Conservation (phyloP, 768 basidiomycete genomes). For the Naganishia vaughanmartiniae region DNA sequence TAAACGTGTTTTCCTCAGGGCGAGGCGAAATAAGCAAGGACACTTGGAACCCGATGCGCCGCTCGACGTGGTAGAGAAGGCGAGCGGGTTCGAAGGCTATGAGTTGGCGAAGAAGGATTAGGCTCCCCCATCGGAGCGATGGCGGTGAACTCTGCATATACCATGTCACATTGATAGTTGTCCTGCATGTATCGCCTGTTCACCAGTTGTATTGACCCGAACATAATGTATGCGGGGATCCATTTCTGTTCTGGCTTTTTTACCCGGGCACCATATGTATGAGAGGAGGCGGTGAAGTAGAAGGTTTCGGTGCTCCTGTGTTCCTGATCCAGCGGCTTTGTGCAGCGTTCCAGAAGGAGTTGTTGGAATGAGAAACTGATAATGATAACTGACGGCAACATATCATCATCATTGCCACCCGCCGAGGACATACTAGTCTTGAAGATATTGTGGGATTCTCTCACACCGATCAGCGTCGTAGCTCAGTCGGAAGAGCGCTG, state of each 20-base stretch:
- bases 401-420: no score
- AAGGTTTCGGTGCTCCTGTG: no score
- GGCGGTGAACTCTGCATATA: background rate
- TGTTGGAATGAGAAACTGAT: no score
- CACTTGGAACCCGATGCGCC: constrained; percentile 87
- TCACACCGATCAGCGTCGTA: constrained; percentile 18
- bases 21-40: constrained; percentile 76
- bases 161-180: background rate
- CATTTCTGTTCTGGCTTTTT: no score
- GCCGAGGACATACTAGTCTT: no score
- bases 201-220: background rate
- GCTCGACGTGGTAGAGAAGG: constrained; percentile 72
- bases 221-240: no score
- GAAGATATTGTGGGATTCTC: no score
- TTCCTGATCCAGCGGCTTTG: no score
- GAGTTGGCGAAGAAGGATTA: constrained; percentile 44
- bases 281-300: no score
- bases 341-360: no score
- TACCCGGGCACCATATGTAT: no score
- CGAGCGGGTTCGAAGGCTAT: constrained; percentile 61
- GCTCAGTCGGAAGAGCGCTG: constrained; percentile 30
- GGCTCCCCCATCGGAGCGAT: background rate
- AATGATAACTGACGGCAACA: no score
- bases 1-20: constrained; percentile 56
- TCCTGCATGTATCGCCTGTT: background rate